Percentiles rank a stretch among this genome's conserved stretches.
phyloP scores from a whole-genome alignment of 305 asterid species.

The Vinca major region DNA sequence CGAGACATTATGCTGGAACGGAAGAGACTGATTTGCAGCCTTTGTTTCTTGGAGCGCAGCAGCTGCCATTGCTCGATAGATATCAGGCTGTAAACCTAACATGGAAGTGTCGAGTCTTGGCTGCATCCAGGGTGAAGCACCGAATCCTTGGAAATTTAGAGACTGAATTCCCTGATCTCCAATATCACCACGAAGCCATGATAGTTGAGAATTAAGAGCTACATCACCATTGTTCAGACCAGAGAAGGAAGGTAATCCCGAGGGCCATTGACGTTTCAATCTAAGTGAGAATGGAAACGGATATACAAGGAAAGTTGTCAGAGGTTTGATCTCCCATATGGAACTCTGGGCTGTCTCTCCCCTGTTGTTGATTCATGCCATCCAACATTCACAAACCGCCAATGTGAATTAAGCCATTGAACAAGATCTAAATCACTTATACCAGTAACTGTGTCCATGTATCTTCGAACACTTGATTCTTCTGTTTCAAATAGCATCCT shows the following conservation, averaged over 20 bases:
- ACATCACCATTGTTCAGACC: slow-evolving; percentile 60
- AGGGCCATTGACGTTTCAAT: slow-evolving; percentile 92
- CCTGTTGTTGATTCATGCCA: slow-evolving; percentile 99
- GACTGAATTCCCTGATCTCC: slow-evolving; percentile 58
- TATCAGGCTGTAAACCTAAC: slow-evolving; percentile 66
- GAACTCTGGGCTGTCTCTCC: slow-evolving; percentile 98
- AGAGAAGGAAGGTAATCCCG: slow-evolving; percentile 65
- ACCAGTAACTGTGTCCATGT: slow-evolving; percentile 94
- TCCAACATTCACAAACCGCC: slow-evolving; percentile 98
- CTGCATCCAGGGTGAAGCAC: slow-evolving; percentile 70
- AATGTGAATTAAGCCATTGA: slow-evolving; percentile 95
- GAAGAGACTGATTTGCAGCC: slow-evolving; percentile 43
- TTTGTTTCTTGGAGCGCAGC: slow-evolving; percentile 47
- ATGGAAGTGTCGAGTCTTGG: slow-evolving; percentile 64
- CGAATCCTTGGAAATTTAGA: slow-evolving; percentile 53
- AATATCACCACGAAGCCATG: slow-evolving; percentile 70
- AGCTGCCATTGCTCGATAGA: slow-evolving; percentile 68
- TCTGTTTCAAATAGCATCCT: slow-evolving; percentile 45
- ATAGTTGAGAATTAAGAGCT: slow-evolving; percentile 49
- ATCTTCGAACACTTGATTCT: slow-evolving; percentile 50
- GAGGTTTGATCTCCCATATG: slow-evolving; percentile 90
- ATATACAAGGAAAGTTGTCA: slow-evolving; percentile 91
- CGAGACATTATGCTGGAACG: slow-evolving; percentile 54
- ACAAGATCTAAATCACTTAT: slow-evolving; percentile 82
- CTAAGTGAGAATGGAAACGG: slow-evolving; percentile 96